These are phyloP conservation scores for Phytophthora sansomeana DNA, from an alignment of 352 stramenopile genomes.

Conservation along the genomic window DNA sequence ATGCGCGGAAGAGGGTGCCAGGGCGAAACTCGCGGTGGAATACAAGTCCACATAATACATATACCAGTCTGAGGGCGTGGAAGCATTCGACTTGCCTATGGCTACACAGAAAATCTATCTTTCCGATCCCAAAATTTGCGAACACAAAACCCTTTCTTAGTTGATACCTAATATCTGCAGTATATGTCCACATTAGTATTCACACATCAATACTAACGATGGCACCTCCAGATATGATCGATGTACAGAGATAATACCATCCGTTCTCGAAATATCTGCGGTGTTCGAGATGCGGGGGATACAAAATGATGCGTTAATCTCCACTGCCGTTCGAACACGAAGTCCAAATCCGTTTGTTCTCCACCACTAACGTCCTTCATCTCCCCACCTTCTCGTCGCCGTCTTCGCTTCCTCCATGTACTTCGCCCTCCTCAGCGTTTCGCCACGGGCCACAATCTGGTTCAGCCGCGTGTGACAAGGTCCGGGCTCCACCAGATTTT, in stretches of 20 bases:
- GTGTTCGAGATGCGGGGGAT: background rate
- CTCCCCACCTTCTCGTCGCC: background rate
- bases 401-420: too few relatives aligned
- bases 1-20: too few relatives aligned
- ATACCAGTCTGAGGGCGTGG: too few relatives aligned
- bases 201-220: background rate
- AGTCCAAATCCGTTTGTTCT: background rate
- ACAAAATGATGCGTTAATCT: background rate
- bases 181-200: background rate
- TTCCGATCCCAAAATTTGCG: background rate
- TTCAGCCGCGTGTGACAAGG: conserved; percentile 30
- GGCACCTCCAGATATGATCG: background rate
- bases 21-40: too few relatives aligned
- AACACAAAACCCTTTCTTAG: background rate
- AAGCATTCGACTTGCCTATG: too few relatives aligned
- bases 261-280: background rate
- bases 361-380: background rate
- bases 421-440: background rate
- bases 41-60: background rate
- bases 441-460: conserved; percentile 27
- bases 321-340: conserved; percentile 10
- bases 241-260: background rate
- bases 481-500: conserved; percentile 16
- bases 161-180: background rate
- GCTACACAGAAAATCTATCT: background rate